Percentiles rank a stretch among this genome's conserved stretches.
phyloP scores from a whole-genome alignment of 1,284 basidiomycete species.

The Chondrostereum purpureum region DNA sequence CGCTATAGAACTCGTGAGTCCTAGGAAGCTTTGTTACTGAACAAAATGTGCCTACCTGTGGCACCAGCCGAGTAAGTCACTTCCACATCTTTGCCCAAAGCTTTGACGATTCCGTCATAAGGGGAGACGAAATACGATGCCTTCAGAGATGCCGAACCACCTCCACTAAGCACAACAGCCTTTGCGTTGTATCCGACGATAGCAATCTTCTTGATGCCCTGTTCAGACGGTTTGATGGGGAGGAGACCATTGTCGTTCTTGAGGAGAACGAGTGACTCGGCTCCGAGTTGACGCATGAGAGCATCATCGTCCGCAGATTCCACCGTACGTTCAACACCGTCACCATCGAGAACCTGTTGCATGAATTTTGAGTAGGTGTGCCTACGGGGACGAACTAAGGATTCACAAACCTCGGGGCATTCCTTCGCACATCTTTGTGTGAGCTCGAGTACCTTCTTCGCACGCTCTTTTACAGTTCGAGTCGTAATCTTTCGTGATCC shows the following conservation, averaged over 20 bases:
- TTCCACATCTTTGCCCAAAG: slow-evolving; percentile 37
- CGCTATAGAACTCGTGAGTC: slow-evolving; percentile 29
- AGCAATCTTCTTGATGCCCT: slow-evolving; percentile 48
- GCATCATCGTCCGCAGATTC: slow-evolving; percentile 54
- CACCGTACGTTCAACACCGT: slow-evolving; percentile 53
- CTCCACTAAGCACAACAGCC: slow-evolving; percentile 60
- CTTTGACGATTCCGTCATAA: slow-evolving; percentile 47
- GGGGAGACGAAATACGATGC: slow-evolving; percentile 66
- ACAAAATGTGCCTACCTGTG: slow-evolving; percentile 28
- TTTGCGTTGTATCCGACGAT: slow-evolving; percentile 73
- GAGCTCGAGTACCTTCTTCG: slow-evolving; percentile 56
- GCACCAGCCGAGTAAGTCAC: slow-evolving; percentile 51
- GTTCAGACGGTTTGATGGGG: slow-evolving; percentile 44
- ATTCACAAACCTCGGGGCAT: slow-evolving; percentile 43
- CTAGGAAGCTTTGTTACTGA: background rate
- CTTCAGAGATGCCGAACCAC: slow-evolving; percentile 68
- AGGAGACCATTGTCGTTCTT: slow-evolving; percentile 62
- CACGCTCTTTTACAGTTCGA: slow-evolving; percentile 62
- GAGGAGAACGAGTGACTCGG: slow-evolving; percentile 64
- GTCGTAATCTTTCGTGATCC: slow-evolving; percentile 22
- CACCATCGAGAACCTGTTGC: slow-evolving; percentile 58
- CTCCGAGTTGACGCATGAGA: slow-evolving; percentile 59
- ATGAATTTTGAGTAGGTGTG: too few species aligned
- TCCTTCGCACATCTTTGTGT: slow-evolving; percentile 57
- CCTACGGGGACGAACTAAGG: too few species aligned